These are phyloP conservation scores for Candida pseudofarinosa DNA, from an alignment of 805 yeast genomes.

Conservation along the genomic window DNA sequence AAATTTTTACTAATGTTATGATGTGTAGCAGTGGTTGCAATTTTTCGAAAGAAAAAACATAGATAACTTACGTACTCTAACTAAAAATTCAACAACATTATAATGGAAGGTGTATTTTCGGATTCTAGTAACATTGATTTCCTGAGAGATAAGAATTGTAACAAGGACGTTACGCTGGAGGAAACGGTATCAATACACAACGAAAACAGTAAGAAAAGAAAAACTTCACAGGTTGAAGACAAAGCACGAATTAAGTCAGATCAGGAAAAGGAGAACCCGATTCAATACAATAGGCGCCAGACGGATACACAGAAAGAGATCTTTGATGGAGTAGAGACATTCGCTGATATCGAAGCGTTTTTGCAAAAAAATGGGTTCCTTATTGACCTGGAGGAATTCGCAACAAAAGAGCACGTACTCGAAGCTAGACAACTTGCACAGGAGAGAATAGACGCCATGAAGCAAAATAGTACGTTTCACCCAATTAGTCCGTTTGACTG, in stretches of 20 bases:
- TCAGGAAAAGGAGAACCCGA: no score
- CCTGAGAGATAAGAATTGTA: no score
- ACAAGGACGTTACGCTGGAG: no score
- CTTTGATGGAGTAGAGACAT: no score
- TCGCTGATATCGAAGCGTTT: neutral
- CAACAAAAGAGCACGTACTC: neutral
- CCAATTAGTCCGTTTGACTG: conserved; percentile 17
- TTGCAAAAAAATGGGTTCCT: neutral
- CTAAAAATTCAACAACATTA: no score
- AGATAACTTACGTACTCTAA: neutral
- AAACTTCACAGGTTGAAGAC: neutral
- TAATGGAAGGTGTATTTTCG: neutral
- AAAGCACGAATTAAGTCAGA: no score
- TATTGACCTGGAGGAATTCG: neutral
- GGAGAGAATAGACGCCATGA: neutral
- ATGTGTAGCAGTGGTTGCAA: neutral
- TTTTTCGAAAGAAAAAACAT: neutral
- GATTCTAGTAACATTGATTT: neutral
- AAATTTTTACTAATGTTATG: neutral
- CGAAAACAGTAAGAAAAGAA: neutral
- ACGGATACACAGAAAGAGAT: no score
- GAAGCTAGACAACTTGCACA: neutral
- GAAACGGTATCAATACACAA: no score
- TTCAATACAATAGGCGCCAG: no score
- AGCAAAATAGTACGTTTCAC: neutral